Conservation (phyloP, 805 yeast species). For the Candida montana region DNA sequence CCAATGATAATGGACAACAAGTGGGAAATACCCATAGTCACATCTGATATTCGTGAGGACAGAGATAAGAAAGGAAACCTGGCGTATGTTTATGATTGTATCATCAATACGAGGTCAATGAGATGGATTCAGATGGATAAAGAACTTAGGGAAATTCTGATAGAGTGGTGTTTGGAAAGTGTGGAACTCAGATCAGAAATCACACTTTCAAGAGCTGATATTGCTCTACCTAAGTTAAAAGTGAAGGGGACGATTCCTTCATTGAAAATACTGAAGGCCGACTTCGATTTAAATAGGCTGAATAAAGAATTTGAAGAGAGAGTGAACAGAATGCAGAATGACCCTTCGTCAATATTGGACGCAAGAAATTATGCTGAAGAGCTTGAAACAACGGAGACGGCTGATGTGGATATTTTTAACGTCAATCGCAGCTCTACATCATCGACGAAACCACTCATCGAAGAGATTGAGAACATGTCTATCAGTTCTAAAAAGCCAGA, state of each 20-base stretch:
- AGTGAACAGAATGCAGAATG: constrained; percentile 33
- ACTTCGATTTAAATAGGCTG: constrained; percentile 34
- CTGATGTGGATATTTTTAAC: constrained; percentile 19
- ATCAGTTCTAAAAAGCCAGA: constrained; percentile 4
- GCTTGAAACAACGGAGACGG: constrained; percentile 14
- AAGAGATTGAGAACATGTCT: constrained; percentile 42
- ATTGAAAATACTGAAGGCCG: constrained; percentile 41
- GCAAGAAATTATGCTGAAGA: constrained; percentile 30
- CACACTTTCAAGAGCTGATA: constrained; percentile 52
- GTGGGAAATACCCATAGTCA: constrained; percentile 84
- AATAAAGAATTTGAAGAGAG: constrained; percentile 30
- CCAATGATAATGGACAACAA: constrained; percentile 60
- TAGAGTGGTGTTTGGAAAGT: constrained; percentile 82
- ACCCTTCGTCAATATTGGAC: constrained; percentile 39
- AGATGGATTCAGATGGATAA: constrained; percentile 53
- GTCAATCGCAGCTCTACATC: not conserved
- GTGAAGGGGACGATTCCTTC: constrained; percentile 57
- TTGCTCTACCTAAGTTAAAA: constrained; percentile 64
- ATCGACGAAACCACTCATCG: constrained; percentile 40
- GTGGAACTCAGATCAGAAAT: constrained; percentile 53
- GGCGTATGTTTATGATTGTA: constrained; percentile 73
- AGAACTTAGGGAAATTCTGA: constrained; percentile 58
- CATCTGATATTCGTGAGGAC: constrained; percentile 49
- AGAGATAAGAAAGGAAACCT: constrained; percentile 65
- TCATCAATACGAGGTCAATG: constrained; percentile 60